These are phyloP conservation scores for Schwanniomyces yamadae DNA, from an alignment of 805 yeast genomes.

Conservation along the genomic window DNA sequence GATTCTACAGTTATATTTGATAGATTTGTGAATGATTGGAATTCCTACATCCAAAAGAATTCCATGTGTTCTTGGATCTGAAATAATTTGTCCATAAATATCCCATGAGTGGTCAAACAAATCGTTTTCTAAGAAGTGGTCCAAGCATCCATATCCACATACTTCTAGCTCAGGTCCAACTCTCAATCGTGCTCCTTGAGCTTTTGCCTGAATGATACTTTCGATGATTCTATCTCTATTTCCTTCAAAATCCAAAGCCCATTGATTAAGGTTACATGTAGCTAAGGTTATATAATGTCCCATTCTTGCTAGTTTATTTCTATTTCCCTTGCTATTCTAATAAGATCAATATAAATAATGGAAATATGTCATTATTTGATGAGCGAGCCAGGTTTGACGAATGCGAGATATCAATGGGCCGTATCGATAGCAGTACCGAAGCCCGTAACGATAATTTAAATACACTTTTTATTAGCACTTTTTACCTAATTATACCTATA, in stretches of 20 bases:
- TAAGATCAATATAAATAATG: too few species aligned
- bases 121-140: slow-evolving; percentile 91
- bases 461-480: too few species aligned
- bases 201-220: slow-evolving; percentile 76
- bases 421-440: too few species aligned
- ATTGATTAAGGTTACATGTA: slow-evolving; percentile 93
- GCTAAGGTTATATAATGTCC: slow-evolving; percentile 86
- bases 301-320: slow-evolving; percentile 42
- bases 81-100: slow-evolving; percentile 75
- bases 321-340: too few species aligned
- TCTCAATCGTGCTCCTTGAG: slow-evolving; percentile 71
- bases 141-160: slow-evolving; percentile 92
- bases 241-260: slow-evolving; percentile 98
- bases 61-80: slow-evolving; percentile 65
- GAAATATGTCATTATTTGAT: too few species aligned
- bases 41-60: slow-evolving; percentile 89
- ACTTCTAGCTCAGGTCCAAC: slow-evolving; percentile 97
- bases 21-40: slow-evolving; percentile 86
- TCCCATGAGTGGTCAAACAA: slow-evolving; percentile 92
- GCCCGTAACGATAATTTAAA: too few species aligned
- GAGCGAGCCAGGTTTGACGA: too few species aligned
- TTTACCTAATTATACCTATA: too few species aligned
- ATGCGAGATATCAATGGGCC: too few species aligned
- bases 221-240: slow-evolving; percentile 87
- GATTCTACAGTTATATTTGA: slow-evolving; percentile 88